phyloP scores from a whole-genome alignment of 495 filamentous ascomycete species.

The Podospora australis region DNA sequence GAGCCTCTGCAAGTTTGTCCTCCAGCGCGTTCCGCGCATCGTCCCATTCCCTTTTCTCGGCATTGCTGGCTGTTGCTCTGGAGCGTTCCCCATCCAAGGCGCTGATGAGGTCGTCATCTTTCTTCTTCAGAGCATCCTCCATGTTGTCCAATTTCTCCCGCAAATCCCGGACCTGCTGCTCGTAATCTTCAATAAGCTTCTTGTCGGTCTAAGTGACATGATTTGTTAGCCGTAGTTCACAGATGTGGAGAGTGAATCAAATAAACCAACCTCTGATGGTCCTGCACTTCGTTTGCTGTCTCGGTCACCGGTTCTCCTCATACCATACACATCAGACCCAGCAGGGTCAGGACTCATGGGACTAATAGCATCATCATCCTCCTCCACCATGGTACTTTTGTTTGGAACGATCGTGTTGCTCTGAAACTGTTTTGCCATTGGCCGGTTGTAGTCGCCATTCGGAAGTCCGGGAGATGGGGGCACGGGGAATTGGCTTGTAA shows the following conservation, averaged over 20 bases:
- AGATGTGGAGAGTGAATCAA: constrained; percentile 2
- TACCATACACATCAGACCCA: constrained; percentile 60
- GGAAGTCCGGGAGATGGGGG: constrained; percentile 37
- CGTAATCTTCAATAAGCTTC: constrained; percentile 66
- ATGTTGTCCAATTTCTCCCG: constrained; percentile 67
- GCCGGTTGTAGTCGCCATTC: constrained; percentile 44
- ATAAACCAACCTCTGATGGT: constrained; percentile 44
- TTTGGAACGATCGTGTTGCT: constrained; percentile 95
- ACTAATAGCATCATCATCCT: constrained; percentile 65
- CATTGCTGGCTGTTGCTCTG: constrained; percentile 40
- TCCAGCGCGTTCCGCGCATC: constrained; percentile 69
- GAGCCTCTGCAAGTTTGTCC: constrained; percentile 67
- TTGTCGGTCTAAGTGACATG: constrained; percentile 49
- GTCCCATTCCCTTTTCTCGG: constrained; percentile 63
- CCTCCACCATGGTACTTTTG: constrained; percentile 97
- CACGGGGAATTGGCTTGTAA: constrained; percentile 39
- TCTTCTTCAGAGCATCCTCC: constrained; percentile 51
- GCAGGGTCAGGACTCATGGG: constrained; percentile 36
- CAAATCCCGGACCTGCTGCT: constrained; percentile 67
- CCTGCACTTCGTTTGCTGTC: constrained; percentile 54
- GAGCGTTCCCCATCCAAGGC: constrained; percentile 38
- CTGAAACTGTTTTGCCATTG: constrained; percentile 84
- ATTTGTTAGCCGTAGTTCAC: constrained; percentile 3
- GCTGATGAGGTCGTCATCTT: constrained; percentile 42
- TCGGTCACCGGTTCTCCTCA: constrained; percentile 43